Evolutionary conservation across 768 basidiomycete genomes (phyloP).

Genomic region (Suillus weaverae): DNA sequence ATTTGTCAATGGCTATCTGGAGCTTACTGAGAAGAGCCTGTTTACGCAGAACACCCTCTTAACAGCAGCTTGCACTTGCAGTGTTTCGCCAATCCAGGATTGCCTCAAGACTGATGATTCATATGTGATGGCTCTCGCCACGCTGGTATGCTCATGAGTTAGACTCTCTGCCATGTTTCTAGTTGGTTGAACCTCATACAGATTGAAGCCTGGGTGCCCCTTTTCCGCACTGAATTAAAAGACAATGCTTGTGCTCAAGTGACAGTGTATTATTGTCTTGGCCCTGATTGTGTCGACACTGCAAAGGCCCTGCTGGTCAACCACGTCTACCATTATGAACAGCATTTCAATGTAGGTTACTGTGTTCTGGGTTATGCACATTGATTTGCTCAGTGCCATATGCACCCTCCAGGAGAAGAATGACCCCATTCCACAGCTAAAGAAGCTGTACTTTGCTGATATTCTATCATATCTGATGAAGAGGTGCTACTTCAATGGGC

Average conservation of each 20-base stretch:
- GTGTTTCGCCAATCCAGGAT: neutral
- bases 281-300: neutral
- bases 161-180: neutral
- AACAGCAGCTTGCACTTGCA: neutral
- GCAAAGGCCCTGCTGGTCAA: neutral
- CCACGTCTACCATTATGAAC: neutral
- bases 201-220: neutral
- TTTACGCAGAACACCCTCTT: neutral
- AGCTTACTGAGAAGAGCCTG: neutral
- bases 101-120: neutral
- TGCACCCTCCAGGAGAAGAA: neutral
- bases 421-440: neutral
- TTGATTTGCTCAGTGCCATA: neutral
- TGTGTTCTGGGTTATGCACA: neutral
- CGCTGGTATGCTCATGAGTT: neutral
- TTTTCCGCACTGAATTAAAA: neutral
- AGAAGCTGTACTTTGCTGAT: neutral
- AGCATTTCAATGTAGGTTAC: neutral
- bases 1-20: neutral
- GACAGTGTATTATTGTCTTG: neutral
- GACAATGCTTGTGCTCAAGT: neutral
- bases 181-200: neutral
- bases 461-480: neutral
- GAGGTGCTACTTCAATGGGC: neutral
- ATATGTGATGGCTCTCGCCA: neutral